Evolutionary conservation across 495 filamentous ascomycete genomes (phyloP).

Genomic region (Chaetomium tenue): DNA sequence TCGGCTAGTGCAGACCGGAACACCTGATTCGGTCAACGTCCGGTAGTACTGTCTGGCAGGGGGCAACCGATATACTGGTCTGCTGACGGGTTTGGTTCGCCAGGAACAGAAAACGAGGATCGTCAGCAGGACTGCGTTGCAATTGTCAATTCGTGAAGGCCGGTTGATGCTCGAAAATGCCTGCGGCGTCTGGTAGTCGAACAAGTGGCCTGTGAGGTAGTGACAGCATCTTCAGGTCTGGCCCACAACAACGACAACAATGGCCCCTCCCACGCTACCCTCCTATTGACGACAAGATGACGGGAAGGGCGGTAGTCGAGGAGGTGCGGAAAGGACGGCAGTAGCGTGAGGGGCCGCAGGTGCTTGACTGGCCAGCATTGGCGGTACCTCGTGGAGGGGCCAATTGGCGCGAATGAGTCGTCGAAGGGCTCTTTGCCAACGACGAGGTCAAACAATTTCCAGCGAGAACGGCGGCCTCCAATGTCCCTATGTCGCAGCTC

Average conservation of each 20-base stretch:
- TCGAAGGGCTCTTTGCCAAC: conserved; percentile 1
- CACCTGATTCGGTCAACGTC: conserved; percentile 2
- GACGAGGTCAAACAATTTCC: background rate
- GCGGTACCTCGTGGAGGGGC: background rate
- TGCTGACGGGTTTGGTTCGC: conserved; percentile 33
- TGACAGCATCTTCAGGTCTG: conserved; percentile 3
- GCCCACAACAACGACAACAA: background rate
- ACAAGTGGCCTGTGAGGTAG: background rate
- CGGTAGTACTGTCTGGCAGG: background rate
- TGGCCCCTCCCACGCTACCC: background rate
- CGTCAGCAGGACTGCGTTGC: conserved; percentile 27
- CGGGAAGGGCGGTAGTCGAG: background rate
- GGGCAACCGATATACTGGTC: conserved; percentile 16
- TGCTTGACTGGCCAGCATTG: conserved; percentile 9
- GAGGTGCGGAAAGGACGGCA: conserved; percentile 7
- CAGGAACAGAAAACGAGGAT: conserved; percentile 26
- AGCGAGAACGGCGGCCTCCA: conserved; percentile 5
- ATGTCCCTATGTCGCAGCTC: conserved; percentile 5
- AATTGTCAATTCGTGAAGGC: conserved; percentile 2
- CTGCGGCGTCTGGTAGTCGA: background rate
- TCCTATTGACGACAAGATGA: background rate
- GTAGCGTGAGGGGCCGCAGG: background rate
- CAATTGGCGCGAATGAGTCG: background rate
- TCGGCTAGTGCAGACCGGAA: conserved; percentile 1
- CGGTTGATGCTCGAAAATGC: conserved; percentile 13